These are phyloP conservation scores for Pyrenopolyporus hunteri DNA, from an alignment of 495 filamentous ascomycete species.

Conservation along the genomic window DNA sequence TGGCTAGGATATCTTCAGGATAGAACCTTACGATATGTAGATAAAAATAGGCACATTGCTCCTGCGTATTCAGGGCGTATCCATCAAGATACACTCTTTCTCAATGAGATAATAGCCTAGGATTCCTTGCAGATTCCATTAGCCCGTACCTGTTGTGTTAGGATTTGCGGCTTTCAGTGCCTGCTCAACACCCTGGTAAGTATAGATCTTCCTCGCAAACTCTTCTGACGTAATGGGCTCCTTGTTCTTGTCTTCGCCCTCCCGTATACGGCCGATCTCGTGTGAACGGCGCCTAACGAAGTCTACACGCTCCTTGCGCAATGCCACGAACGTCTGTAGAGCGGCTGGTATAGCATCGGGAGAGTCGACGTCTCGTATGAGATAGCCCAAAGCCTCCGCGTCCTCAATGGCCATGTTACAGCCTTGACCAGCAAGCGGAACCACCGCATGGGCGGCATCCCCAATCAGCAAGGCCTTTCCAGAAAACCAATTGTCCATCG, in stretches of 20 bases:
- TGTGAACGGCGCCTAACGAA: slow-evolving; percentile 30
- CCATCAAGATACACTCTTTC: too few species aligned
- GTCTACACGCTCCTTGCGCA: slow-evolving; percentile 34
- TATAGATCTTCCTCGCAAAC: slow-evolving; percentile 28
- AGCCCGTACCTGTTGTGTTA: too few species aligned
- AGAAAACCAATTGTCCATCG: slow-evolving; percentile 40
- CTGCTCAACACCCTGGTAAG: slow-evolving; percentile 29
- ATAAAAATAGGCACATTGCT: too few species aligned
- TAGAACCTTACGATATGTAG: too few species aligned
- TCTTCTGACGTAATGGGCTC: slow-evolving; percentile 21
- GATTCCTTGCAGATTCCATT: too few species aligned
- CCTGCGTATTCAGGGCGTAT: too few species aligned
- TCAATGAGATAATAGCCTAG: too few species aligned
- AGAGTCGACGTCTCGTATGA: slow-evolving; percentile 27
- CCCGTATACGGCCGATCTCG: slow-evolving; percentile 17
- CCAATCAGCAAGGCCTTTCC: slow-evolving; percentile 55
- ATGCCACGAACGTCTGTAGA: slow-evolving; percentile 27
- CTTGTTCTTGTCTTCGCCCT: slow-evolving; percentile 26
- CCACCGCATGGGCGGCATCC: slow-evolving; percentile 54
- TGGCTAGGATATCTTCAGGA: too few species aligned
- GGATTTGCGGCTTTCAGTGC: slow-evolving; percentile 31
- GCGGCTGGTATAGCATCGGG: slow-evolving; percentile 15
- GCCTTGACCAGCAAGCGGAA: slow-evolving; percentile 35
- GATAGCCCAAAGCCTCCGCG: slow-evolving; percentile 39
- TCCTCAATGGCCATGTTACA: slow-evolving; percentile 42